Evolutionary conservation across 345 rosid species (phyloP), one percentile per base, ranked within the genome.

Genomic region (Ceriops decandra): DNA sequence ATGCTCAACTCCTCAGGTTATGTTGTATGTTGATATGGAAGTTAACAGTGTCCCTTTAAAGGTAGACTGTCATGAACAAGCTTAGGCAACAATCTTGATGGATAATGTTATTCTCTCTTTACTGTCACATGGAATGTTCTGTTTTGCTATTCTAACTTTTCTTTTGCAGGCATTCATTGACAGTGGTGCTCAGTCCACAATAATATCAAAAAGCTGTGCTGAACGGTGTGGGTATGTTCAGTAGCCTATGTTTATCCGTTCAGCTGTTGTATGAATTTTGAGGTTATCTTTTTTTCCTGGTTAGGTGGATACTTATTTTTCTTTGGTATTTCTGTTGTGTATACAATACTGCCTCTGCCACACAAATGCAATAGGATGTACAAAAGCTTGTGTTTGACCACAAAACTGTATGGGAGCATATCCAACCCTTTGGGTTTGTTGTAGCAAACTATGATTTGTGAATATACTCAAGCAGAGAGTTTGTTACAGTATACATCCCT

Each of bases 11-110:
- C 62, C 81, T 61, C 85, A 95, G 98, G 81, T 91, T 75, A 91
- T 91, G 99, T 80, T 95, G 76, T 95, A 90, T 15, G 99, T 95
- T 65, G 98, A 95, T 76, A 95, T 95, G 99, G 99, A 95, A 81
- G 99, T 95, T 70, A 95, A 95, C 62, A 91, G 99, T 52, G 80
- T 88, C 54, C 93, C 98, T 65, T 77, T 91, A 69, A 90, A 95
- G 99, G 99, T 95, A 90, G 61, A 35, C 68, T 64, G 49, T 42
- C 1, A 42, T 15, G 5, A 42, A 42, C 49, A 42, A 3, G 16
- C 5, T 56, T 24, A 56, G 31, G 30, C 59, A 10, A 9, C 13
- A 56, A 56, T 27, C 16, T 24, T 24, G 26, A 56, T 56, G 30
- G 30, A 10, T 7, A 56, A 56, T 27, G 4, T 42, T 42, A 42